Percentiles rank a stretch among this genome's conserved stretches.
Evolutionary conservation across 495 filamentous ascomycete genomes (phyloP).

Genomic region (Polyplosphaeria fusca): DNA sequence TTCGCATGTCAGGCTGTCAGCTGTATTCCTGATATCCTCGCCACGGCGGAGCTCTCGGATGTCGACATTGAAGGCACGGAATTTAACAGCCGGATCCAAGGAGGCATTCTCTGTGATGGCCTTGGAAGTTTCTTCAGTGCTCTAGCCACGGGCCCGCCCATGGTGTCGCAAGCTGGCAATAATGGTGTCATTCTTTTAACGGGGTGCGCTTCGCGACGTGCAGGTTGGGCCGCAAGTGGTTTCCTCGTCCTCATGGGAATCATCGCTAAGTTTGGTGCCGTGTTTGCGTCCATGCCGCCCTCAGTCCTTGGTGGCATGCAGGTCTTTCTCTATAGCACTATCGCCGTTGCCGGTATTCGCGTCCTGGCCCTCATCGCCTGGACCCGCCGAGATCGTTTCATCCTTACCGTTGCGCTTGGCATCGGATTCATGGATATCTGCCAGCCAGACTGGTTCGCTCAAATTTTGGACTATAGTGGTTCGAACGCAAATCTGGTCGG

Average conservation of each 20-base stretch:
- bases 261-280: conserved; percentile 42
- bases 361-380: conserved; percentile 40
- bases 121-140: conserved; percentile 40
- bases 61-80: conserved; percentile 41
- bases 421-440: conserved; percentile 43
- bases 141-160: conserved; percentile 42
- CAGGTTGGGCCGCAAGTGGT: conserved; percentile 47
- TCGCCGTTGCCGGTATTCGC: conserved; percentile 42
- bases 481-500: conserved; percentile 31
- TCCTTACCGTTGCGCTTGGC: conserved; percentile 40
- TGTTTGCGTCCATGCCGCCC: conserved; percentile 41
- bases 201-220: conserved; percentile 45
- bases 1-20: conserved; percentile 46
- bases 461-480: conserved; percentile 25
- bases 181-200: conserved; percentile 45
- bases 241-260: conserved; percentile 43
- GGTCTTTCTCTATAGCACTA: conserved; percentile 44
- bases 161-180: conserved; percentile 44
- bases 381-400: conserved; percentile 43
- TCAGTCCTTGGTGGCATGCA: conserved; percentile 45
- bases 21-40: conserved; percentile 42
- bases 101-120: conserved; percentile 42
- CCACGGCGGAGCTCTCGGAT: conserved; percentile 38
- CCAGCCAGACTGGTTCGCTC: conserved; percentile 40
- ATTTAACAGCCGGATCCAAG: conserved; percentile 36